Percentiles rank a stretch among this genome's conserved stretches.
Evolutionary conservation across 2,329 filamentous ascomycete genomes (phyloP).

Genomic region (Penicillium sp.): DNA sequence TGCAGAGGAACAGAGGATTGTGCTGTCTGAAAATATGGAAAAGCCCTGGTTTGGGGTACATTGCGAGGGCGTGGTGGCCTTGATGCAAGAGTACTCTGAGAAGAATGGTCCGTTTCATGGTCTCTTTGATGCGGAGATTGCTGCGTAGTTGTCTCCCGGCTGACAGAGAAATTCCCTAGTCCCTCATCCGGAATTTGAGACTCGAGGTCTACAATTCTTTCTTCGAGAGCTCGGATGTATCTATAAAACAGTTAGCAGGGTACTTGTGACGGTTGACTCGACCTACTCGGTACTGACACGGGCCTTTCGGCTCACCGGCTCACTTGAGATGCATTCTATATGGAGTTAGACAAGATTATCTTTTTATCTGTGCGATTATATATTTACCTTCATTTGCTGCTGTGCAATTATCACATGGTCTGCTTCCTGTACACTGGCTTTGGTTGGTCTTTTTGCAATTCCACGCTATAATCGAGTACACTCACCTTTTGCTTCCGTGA

Average conservation of each 20-base stretch:
- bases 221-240: slow-evolving; percentile 13
- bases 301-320: slow-evolving; percentile 7
- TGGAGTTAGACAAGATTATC: neutral
- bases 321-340: slow-evolving; percentile 10
- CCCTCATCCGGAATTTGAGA: slow-evolving; percentile 1
- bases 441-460: neutral
- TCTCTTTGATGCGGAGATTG: neutral
- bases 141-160: neutral
- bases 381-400: slow-evolving; percentile 5
- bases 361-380: neutral
- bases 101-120: neutral
- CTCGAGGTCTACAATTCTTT: slow-evolving; percentile 10
- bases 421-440: slow-evolving; percentile 7
- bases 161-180: neutral
- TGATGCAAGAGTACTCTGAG: neutral
- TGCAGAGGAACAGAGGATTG: neutral
- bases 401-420: slow-evolving; percentile 14
- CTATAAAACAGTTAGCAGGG: neutral
- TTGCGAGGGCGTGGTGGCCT: neutral
- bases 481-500: slow-evolving; percentile 13
- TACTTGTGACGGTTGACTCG: neutral
- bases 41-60: neutral
- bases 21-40: neutral
- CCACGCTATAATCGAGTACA: neutral
- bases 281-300: slow-evolving; percentile 8